These are phyloP conservation scores for Fusarium concolor DNA, from an alignment of 2,329 filamentous ascomycete species.

Conservation along the genomic window DNA sequence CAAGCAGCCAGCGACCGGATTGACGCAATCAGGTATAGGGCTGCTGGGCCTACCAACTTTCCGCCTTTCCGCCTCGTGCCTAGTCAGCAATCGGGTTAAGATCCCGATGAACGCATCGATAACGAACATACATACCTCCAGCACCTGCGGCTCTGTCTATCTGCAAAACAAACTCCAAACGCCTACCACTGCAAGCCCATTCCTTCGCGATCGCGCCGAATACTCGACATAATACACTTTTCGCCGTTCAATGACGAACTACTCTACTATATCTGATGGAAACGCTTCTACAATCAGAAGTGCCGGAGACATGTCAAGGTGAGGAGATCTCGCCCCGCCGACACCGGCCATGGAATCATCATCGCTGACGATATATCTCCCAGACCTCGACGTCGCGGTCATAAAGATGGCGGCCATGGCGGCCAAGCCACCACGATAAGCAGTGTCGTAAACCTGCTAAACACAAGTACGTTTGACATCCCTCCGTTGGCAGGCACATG, in stretches of 20 bases:
- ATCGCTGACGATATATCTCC: constrained; percentile 27
- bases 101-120: constrained; percentile 36
- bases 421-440: constrained; percentile 90
- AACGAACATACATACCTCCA: constrained; percentile 16
- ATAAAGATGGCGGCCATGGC: constrained; percentile 73
- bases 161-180: not conserved
- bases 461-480: constrained; percentile 77
- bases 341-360: constrained; percentile 7
- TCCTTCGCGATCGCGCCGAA: constrained; percentile 23
- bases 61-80: constrained; percentile 30
- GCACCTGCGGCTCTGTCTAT: constrained; percentile 13
- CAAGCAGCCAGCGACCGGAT: constrained; percentile 18
- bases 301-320: constrained; percentile 64
- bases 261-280: constrained; percentile 65
- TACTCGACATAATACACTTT: not conserved
- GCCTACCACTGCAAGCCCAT: not conserved
- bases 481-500: constrained; percentile 14
- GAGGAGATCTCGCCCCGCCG: constrained; percentile 22
- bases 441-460: constrained; percentile 94
- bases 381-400: constrained; percentile 69
- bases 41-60: constrained; percentile 22
- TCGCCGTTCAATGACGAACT: constrained; percentile 63
- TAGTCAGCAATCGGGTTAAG: constrained; percentile 38
- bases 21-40: constrained; percentile 43
- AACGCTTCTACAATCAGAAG: constrained; percentile 55